Evolutionary conservation across 805 yeast genomes (phyloP).

Genomic region (Candida krabiensis): DNA sequence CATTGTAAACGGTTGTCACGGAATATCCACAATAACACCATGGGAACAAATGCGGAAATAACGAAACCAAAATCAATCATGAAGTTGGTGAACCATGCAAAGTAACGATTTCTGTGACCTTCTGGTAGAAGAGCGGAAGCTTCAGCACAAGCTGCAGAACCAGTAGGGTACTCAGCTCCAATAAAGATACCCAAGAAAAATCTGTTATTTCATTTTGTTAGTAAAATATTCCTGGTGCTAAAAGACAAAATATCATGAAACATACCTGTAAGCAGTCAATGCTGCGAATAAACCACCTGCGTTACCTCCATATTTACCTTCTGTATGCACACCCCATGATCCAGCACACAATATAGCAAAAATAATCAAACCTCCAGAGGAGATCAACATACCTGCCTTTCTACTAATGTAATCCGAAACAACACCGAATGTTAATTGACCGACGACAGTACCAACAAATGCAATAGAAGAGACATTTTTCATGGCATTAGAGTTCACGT

Average conservation of each 20-base stretch:
- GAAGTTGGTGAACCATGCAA: slow-evolving; percentile 82
- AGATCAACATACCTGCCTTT: slow-evolving; percentile 77
- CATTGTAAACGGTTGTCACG: slow-evolving; percentile 66
- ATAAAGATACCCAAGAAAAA: slow-evolving; percentile 88
- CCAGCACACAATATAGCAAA: slow-evolving; percentile 81
- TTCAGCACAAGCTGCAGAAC: slow-evolving; percentile 92
- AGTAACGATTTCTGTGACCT: slow-evolving; percentile 88
- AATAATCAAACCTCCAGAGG: slow-evolving; percentile 71
- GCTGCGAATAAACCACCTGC: slow-evolving; percentile 81
- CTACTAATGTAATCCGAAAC: slow-evolving; percentile 79
- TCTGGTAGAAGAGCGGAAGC: slow-evolving; percentile 75
- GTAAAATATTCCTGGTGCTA: too few species aligned
- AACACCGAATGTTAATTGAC: slow-evolving; percentile 79
- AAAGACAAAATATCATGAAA: too few species aligned
- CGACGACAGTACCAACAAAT: slow-evolving; percentile 88
- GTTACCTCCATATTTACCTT: slow-evolving; percentile 40
- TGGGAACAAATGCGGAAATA: slow-evolving; percentile 77
- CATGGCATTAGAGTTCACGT: slow-evolving; percentile 65
- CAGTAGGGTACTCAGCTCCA: slow-evolving; percentile 94
- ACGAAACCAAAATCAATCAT: slow-evolving; percentile 91
- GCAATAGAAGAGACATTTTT: slow-evolving; percentile 84
- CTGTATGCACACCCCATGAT: slow-evolving; percentile 73
- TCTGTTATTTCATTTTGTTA: slow-evolving; percentile 35
- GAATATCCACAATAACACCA: slow-evolving; percentile 84
- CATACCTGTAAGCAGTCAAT: slow-evolving; percentile 58